Base-by-base conservation (phyloP, 805 yeast species). In the Pichia thaimueangensis region DNA sequence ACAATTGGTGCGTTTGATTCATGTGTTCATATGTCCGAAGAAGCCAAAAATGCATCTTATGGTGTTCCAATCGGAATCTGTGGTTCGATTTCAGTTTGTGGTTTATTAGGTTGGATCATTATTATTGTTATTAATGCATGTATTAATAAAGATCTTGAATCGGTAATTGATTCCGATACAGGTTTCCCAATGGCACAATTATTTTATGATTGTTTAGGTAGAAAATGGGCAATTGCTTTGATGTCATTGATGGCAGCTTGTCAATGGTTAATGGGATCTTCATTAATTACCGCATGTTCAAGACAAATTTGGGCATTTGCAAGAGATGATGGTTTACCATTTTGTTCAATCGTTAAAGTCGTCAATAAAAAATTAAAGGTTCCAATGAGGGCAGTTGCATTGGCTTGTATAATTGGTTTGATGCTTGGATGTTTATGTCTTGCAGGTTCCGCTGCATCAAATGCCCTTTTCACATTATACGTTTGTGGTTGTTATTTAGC, bases 241-340 rank as follows among this genome's bases (percentile, higher is more conserved):
- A 71, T 71, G 74, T 52, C 67, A 6, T 49, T 72, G 28, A 69
- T 71, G 51, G 71, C 74, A 5, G 54, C 68, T 47, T 73, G 74
- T 19, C 76, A 72, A 53, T 71, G 67, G 52, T 50, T 71, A 43
- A 71, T 71, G 75, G 70, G 73, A 13, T 63, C 67, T 19, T 70
- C 76, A 8, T 62, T 70, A 36, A 55, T 70, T 39, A 63, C 70
- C 35, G 76, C 76, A 16, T 60, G 65, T n/a, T 69, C 74, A 4
- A 61, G 77, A 55, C 77, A 71, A 55, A 63, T 71, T 41, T 71
- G 74, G 70, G 75, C 76, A 8, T 71, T 72, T 54, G 74, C 75
- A 16, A 61, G 76, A 57, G 76, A 71, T 50, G 69, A 70, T 50
- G 76, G 76, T 13, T 60, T 71, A 47, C 76, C 76, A n/a, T 49